These are phyloP conservation scores for Beta macrorhiza DNA, from an alignment of 179 eudicot species.

Conservation along the genomic window DNA sequence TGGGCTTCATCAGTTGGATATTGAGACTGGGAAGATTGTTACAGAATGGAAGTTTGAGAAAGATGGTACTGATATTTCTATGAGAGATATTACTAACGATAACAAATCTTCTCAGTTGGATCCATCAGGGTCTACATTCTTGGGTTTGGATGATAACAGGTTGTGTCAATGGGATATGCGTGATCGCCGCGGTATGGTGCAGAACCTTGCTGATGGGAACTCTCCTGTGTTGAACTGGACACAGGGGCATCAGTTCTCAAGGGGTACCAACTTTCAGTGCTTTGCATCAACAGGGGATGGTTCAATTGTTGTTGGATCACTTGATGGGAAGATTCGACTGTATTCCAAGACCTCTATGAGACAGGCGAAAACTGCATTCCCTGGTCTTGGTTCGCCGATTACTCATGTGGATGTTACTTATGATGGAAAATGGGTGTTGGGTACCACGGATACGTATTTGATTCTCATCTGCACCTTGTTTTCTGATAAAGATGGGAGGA, in stretches of 20 bases:
- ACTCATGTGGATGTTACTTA: conserved; percentile 97
- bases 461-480: conserved; percentile 88
- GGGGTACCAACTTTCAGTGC: conserved; percentile 93
- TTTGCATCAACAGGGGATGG: conserved; percentile 97
- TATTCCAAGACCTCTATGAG: conserved; percentile 92
- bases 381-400: conserved; percentile 88
- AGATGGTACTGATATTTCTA: conserved; percentile 77
- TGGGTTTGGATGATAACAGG: conserved; percentile 88
- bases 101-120: conserved; percentile 83
- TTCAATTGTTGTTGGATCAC: conserved; percentile 88
- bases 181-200: conserved; percentile 74
- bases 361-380: conserved; percentile 95
- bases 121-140: conserved; percentile 82
- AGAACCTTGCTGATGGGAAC: conserved; percentile 44
- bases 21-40: conserved; percentile 90
- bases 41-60: conserved; percentile 92
- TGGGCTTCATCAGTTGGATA: conserved; percentile 83
- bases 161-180: conserved; percentile 98
- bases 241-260: conserved; percentile 89
- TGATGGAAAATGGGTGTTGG: conserved; percentile 97
- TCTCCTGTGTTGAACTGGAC: conserved; percentile 88
- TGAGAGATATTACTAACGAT: conserved; percentile 86
- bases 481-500: conserved; percentile 86
- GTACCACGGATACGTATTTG: conserved; percentile 85
- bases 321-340: conserved; percentile 93